A percentile compares a stretch with the other conserved stretches of the same genome.
phyloP scores from a whole-genome alignment of 2,329 filamentous ascomycete species.

The Colletotrichum sp. region DNA sequence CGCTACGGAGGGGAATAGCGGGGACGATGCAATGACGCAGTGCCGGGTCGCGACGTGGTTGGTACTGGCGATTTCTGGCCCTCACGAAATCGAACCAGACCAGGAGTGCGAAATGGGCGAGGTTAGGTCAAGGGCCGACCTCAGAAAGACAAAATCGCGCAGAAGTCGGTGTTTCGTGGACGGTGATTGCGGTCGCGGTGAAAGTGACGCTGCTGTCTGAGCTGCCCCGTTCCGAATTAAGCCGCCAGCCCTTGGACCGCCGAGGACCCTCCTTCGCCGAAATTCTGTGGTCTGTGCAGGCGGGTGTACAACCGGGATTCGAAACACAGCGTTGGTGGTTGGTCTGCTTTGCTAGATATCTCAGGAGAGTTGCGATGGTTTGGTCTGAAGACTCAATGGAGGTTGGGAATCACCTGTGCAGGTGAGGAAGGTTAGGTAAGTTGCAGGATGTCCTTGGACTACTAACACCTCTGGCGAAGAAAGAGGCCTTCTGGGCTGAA shows the following conservation, averaged over 20 bases:
- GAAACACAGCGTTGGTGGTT: neutral
- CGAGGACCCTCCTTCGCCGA: neutral
- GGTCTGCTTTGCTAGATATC: neutral
- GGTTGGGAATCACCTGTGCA: neutral
- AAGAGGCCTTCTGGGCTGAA: slow-evolving; percentile 1
- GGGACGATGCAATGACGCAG: slow-evolving; percentile 16
- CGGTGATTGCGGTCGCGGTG: neutral
- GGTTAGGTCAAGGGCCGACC: neutral
- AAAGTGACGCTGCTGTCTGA: slow-evolving; percentile 13
- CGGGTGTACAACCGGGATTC: neutral
- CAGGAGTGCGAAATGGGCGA: neutral
- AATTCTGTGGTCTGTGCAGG: slow-evolving; percentile 13
- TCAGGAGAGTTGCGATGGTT: neutral
- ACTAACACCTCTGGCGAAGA: neutral
- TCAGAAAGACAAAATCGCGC: slow-evolving; percentile 4
- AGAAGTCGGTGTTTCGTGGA: neutral
- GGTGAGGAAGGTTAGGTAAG: neutral
- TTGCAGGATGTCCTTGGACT: neutral
- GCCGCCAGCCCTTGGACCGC: slow-evolving; percentile 1
- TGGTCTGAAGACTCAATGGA: neutral
- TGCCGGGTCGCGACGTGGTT: neutral
- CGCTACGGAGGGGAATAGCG: slow-evolving; percentile 18
- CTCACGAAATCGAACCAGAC: neutral
- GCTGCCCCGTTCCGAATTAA: slow-evolving; percentile 19
- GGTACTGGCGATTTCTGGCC: neutral